Evolutionary conservation across 768 basidiomycete genomes (phyloP), one percentile per base, ranked within the genome.

Genomic region (Aureoboletus auriporus): DNA sequence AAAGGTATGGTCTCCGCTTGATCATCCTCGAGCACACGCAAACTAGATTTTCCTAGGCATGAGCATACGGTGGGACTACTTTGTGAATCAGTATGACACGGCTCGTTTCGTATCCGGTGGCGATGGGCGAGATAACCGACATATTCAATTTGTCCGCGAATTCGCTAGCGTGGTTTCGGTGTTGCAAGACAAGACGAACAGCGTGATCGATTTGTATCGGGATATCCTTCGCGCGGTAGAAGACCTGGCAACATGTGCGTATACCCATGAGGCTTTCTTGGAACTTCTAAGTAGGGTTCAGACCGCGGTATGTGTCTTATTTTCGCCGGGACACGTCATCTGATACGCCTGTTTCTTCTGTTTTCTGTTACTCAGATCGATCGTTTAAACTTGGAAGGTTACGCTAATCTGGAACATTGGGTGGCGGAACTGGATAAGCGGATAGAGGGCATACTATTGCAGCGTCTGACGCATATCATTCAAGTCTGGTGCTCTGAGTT

Each of bases 151-250:
- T 55, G 94, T 98, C 9, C 79, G 93, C 48, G 94, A 98, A 63
- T 96, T 97, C 62, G 94, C 95, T 2, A 90, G 88, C 51, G 81
- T 92, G 5, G 88, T 97, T 0, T 94, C 93, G 1, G 76, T 95
- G 9, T 72, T 99, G 20, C 95, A 97, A 77, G 96, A 99, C 72
- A 96, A 97, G 69, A 90, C 93, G 38, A 95, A 95, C 66, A 86
- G 79, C 43, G 84, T 95, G 46, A 89, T 99, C 53, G 94, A 95
- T 56, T 72, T 93, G 45, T 91, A 92, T 67, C 84, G 83, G 56
- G 92, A 94, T 44, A 90, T 96, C 39, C 71, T 80, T 9, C 80
- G 86, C 1, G 82, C 85, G 0, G 84, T 98, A 1, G 92, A 96
- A 53, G 91, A 95, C 56, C 77, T 99, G 6, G 73, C 81, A 6